A percentile compares a stretch with the other conserved stretches of the same genome.
phyloP scores from a whole-genome alignment of 306 rosid genomes.

The Biancaea sappan region DNA sequence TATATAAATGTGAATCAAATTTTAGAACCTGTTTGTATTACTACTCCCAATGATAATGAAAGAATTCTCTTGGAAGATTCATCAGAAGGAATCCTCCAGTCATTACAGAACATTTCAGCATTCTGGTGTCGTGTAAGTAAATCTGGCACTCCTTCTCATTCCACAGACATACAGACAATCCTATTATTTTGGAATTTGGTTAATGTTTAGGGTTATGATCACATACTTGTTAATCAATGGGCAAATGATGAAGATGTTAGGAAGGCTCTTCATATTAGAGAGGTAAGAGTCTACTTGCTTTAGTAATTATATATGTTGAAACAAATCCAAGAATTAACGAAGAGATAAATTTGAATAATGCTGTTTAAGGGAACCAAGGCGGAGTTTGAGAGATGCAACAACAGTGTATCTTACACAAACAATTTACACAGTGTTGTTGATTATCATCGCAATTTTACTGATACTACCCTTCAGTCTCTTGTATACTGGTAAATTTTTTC shows the following conservation, averaged over 20 bases:
- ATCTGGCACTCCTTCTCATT: background rate
- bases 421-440: conserved; percentile 26
- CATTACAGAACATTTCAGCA: background rate
- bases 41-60: background rate
- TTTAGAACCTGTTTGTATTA: background rate
- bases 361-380: conserved; percentile 33
- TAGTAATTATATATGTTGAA: background rate
- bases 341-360: background rate
- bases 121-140: conserved; percentile 26
- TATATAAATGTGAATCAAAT: background rate
- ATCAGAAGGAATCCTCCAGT: background rate
- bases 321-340: background rate
- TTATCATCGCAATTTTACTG: conserved; percentile 27
- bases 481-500: conserved; percentile 22
- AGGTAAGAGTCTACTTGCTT: conserved; percentile 16
- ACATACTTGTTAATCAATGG: conserved; percentile 12
- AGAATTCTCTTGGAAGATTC: conserved; percentile 11
- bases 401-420: background rate
- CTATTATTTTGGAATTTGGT: background rate
- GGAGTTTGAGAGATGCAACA: background rate
- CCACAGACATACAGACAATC: background rate
- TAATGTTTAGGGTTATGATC: conserved; percentile 9
- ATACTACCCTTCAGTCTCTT: conserved; percentile 26
- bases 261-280: conserved; percentile 35
- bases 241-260: conserved; percentile 37